Conservation (phyloP, 2,329 filamentous ascomycete species). For the Chaetomium strumarium region DNA sequence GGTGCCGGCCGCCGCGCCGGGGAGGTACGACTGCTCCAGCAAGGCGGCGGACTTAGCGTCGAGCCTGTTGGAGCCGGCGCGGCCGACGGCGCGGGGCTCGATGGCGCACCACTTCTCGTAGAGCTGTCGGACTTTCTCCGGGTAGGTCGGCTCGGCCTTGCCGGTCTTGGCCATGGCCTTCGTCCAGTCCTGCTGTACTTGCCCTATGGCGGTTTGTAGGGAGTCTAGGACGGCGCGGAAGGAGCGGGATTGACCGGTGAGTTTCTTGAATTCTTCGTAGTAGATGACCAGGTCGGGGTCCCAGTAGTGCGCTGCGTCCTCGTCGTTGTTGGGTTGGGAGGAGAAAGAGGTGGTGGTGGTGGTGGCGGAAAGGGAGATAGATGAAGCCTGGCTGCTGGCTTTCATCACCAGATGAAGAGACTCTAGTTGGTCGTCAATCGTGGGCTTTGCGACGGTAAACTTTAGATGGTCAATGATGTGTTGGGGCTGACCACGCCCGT, state of each 20-base stretch:
- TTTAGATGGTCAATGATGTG: slow-evolving; percentile 61
- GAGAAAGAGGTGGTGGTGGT: no score
- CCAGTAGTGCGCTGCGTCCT: slow-evolving; percentile 26
- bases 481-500: slow-evolving; percentile 19
- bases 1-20: slow-evolving; percentile 21
- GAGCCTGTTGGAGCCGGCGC: slow-evolving; percentile 7
- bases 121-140: slow-evolving; percentile 30
- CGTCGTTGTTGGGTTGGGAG: background rate
- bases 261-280: slow-evolving; percentile 31
- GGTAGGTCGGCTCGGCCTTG: slow-evolving; percentile 15
- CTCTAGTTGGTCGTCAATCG: slow-evolving; percentile 34
- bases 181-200: slow-evolving; percentile 31
- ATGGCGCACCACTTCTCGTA: slow-evolving; percentile 41
- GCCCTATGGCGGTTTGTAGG: slow-evolving; percentile 32
- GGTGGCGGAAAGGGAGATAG: no score
- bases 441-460: slow-evolving; percentile 44
- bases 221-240: slow-evolving; percentile 30
- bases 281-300: slow-evolving; percentile 35
- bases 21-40: slow-evolving; percentile 28
- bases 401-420: slow-evolving; percentile 29
- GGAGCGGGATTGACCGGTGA: slow-evolving; percentile 25
- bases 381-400: background rate
- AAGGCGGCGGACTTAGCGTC: slow-evolving; percentile 27
- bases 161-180: slow-evolving; percentile 8
- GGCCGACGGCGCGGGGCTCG: slow-evolving; percentile 28